Evolutionary conservation across 176 grass and related monocot genomes (phyloP), one percentile per base, ranked within the genome.

Genomic region (Calamus simplicifolius): DNA sequence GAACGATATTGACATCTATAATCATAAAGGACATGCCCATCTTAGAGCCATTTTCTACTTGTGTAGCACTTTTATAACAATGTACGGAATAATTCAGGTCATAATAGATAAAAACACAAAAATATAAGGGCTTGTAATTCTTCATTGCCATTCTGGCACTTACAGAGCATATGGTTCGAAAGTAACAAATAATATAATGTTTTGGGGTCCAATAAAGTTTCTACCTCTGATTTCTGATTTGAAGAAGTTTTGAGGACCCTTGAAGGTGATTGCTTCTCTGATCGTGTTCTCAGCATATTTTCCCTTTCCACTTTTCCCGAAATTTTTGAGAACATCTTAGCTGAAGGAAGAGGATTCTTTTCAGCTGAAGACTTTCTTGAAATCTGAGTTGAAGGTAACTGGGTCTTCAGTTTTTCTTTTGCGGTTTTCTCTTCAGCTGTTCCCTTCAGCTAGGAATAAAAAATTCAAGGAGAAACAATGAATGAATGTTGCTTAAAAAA

Each of bases 191-290:
- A 58, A 64, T 51, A 49, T 23, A 17, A 25, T 49, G 21, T 14
- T 23, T 64, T 50, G 48, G 21, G 13, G 14, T 19, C 8, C 17
- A 50, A 43, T 43, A 43, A 54, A 43, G 4, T 63, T 8, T 27
- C 19, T 73, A 73, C 70, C 70, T 18, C 5, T 62, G 51, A 5
- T 43, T 73, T 62, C 18, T 63, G 59, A 59, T 7, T 43, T 63
- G 51, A 62, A 38, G 49, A 62, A 38, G 5, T 68, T 73, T 1
- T 49, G 26, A 18, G 17, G n/a, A 52, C 43, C 49, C 50, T 73
- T 48, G 6, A 59, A 53, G 59, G 18, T 5, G 15, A 54, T 25
- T 27, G 59, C 17, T 43, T 54, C 21, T 54, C 58, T 31, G 25
- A 17, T 23, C 63, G 43, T 23, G 6, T 19, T 21, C 43, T 48